Conservation (phyloP, 2,329 filamentous ascomycete genomes). For the Colletotrichum sansevieriae region DNA sequence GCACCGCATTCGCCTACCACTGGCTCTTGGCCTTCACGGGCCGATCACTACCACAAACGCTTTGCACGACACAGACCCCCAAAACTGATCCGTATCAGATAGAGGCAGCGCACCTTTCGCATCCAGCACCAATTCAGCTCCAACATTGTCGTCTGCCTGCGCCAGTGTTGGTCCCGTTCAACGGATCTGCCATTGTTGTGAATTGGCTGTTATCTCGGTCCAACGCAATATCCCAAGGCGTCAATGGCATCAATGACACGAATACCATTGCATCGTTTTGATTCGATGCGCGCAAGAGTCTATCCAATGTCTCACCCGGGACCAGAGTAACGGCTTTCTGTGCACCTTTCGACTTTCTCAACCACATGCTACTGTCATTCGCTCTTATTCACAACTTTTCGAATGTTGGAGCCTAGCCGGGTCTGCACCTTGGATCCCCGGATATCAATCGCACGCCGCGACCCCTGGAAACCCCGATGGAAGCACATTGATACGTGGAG, state of each 20-base stretch:
- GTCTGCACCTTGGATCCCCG: conserved; percentile 25
- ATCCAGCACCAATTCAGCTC: conserved; percentile 10
- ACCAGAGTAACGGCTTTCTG: conserved; percentile 7
- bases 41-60: conserved; percentile 31
- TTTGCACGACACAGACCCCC: conserved; percentile 39
- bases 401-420: conserved; percentile 16
- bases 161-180: conserved; percentile 3
- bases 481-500: conserved; percentile 26
- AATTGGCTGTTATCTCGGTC: conserved; percentile 13
- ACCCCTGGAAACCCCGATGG: conserved; percentile 21
- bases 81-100: conserved; percentile 35
- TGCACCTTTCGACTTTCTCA: conserved; percentile 20
- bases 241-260: conserved; percentile 12
- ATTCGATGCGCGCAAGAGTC: conserved; percentile 8
- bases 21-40: conserved; percentile 23
- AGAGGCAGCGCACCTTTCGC: conserved; percentile 11
- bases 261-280: conserved; percentile 24
- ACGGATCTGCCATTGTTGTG: conserved; percentile 18
- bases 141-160: background rate
- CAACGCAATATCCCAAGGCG: conserved; percentile 34
- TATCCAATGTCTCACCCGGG: conserved; percentile 17
- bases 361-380: conserved; percentile 11
- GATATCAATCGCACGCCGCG: conserved; percentile 28
- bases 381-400: conserved; percentile 34
- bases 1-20: conserved; percentile 34